phyloP scores from a whole-genome alignment of 768 basidiomycete genomes.

The Clathrus columnatus region DNA sequence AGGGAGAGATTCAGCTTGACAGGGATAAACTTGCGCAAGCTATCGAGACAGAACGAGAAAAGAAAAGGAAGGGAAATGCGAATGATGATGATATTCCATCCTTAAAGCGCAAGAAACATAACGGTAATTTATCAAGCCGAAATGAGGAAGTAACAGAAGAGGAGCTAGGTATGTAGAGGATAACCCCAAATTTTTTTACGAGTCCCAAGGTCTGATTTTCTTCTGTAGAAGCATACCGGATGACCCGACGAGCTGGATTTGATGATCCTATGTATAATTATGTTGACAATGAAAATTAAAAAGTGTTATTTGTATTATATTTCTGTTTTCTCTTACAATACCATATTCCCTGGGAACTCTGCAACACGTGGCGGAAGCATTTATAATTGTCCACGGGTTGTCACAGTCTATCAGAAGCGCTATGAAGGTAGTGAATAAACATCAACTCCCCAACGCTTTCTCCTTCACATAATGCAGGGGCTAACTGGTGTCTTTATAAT shows the following conservation, averaged over 20 bases:
- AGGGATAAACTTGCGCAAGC: slow-evolving; percentile 61
- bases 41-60: slow-evolving; percentile 55
- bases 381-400: too few relatives aligned
- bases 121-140: slow-evolving; percentile 24
- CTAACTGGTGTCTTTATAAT: neutral
- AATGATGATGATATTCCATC: slow-evolving; percentile 49
- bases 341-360: neutral
- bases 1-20: slow-evolving; percentile 73
- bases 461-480: slow-evolving; percentile 5
- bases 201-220: neutral
- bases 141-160: slow-evolving; percentile 86
- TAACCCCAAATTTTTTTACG: neutral
- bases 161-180: slow-evolving; percentile 58
- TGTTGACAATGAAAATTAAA: neutral
- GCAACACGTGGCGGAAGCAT: neutral
- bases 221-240: slow-evolving; percentile 79
- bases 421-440: neutral
- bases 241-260: slow-evolving; percentile 54
- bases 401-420: neutral
- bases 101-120: slow-evolving; percentile 48
- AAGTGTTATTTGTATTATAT: neutral
- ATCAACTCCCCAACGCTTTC: neutral
- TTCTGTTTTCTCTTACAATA: neutral
- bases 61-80: slow-evolving; percentile 56
- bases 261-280: slow-evolving; percentile 81